Evolutionary conservation across 2,329 filamentous ascomycete genomes (phyloP), one percentile per base, ranked within the genome.

Genomic region (Ascochyta clinopodiicola): DNA sequence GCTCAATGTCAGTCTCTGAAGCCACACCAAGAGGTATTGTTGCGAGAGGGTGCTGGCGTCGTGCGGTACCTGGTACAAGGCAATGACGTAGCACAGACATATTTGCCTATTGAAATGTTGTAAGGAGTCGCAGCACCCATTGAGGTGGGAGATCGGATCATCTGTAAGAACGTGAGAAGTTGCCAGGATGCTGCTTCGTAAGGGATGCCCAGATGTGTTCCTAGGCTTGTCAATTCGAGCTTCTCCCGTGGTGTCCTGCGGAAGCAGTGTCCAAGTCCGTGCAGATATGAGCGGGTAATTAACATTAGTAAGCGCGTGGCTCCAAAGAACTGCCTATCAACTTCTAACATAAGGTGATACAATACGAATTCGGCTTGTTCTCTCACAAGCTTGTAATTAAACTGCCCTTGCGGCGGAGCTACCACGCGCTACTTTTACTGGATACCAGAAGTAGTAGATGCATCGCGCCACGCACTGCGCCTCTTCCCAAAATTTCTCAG

Each of bases 171-270:
- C 3, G 3, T 19, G 0, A 7, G 4, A 21, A 6, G n/a, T 2
- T 19, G 7, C 19, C 34, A 19, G n/a, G n/a, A n/a, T 6, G 34
- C 19, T 19, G n/a, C 5, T 39, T 3, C 12, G 21, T 19, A 21
- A 39, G 12, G 21, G 17, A 39, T 19, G 39, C 39, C 25, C 25
- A 37, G 24, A 34, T 24, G 22, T 9, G 15, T 27, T 25, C 12
- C 12, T 5, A 46, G 42, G 32, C 21, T 51, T 50, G 52, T 56
- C 15, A 35, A 38, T 31, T 12, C 12, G 29, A 31, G 29, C 29
- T 13, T 31, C 17, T 17, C 17, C 17, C 17, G 17, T 10, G 29
- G 15, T 2, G 29, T 29, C 10, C 27, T 4, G 22, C 4, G 22
- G 6, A 6, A 24, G 22, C 6, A 24, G 22, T 24, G 22, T 24